Evolutionary conservation across 1,139 yeast genomes (phyloP).

Genomic region (Hyphopichia fennica): DNA sequence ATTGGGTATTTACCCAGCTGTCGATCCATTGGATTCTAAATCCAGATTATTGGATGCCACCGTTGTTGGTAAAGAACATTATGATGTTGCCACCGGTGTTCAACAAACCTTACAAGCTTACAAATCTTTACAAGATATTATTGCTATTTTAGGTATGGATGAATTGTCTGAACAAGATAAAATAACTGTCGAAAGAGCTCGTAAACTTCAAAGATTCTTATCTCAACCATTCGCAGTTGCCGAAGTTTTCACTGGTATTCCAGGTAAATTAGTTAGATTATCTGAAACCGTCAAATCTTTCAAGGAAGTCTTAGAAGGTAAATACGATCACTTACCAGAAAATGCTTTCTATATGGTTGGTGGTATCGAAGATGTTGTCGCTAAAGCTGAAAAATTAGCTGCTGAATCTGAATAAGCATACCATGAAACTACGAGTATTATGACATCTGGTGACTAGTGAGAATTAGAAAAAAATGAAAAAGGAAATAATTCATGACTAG

Average conservation of each 20-base stretch:
- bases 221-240: conserved; percentile 99
- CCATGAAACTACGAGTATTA: background rate
- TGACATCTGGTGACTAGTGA: background rate
- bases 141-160: conserved; percentile 99
- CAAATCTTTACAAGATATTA: conserved; percentile 99
- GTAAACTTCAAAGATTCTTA: conserved; percentile 99
- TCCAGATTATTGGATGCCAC: conserved; percentile 97
- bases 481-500: conserved; percentile 12
- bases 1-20: conserved; percentile 99
- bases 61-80: conserved; percentile 98
- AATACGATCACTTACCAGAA: conserved; percentile 98
- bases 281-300: conserved; percentile 92
- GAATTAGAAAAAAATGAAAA: background rate
- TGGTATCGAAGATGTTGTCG: conserved; percentile 96
- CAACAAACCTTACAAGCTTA: conserved; percentile 99
- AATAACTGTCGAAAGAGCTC: conserved; percentile 99
- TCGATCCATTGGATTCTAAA: conserved; percentile 99
- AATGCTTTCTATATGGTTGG: conserved; percentile 99
- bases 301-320: conserved; percentile 97
- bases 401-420: conserved; percentile 73
- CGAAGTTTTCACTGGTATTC: conserved; percentile 99
- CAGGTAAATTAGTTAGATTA: conserved; percentile 96
- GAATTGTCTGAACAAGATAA: conserved; percentile 98
- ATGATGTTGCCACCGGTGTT: conserved; percentile 89
- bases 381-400: conserved; percentile 99